These are phyloP conservation scores for Xylaria curta DNA, from an alignment of 495 filamentous ascomycete species.

Conservation along the genomic window DNA sequence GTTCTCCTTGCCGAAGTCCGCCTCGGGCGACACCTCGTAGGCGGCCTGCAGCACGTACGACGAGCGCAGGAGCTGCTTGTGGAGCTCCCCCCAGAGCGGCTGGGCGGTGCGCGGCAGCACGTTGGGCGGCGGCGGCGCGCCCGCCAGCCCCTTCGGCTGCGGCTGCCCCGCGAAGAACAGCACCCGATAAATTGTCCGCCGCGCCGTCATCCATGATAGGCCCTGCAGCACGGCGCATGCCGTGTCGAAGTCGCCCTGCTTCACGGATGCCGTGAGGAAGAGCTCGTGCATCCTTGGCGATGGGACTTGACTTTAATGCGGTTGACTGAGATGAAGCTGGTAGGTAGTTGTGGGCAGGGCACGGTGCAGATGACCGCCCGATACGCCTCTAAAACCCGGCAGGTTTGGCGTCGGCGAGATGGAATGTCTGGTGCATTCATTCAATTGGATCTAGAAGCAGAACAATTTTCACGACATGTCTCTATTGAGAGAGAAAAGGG, in stretches of 20 bases:
- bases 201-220: conserved; percentile 47
- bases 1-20: conserved; percentile 37
- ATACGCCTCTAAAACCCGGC: background rate
- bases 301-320: background rate
- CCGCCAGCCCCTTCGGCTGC: conserved; percentile 44
- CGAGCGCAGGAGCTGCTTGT: conserved; percentile 45
- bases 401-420: background rate
- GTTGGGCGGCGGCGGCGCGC: conserved; percentile 28
- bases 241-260: conserved; percentile 40
- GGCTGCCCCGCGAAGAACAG: conserved; percentile 45
- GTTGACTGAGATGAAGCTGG: background rate
- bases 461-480: background rate
- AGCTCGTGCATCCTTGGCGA: conserved; percentile 46
- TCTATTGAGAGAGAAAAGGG: background rate
- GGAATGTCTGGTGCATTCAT: background rate
- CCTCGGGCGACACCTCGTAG: conserved; percentile 46
- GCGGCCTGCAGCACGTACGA: conserved; percentile 49
- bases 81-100: conserved; percentile 49
- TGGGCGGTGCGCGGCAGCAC: conserved; percentile 27
- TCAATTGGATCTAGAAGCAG: background rate
- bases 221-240: conserved; percentile 50
- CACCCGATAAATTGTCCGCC: conserved; percentile 42
- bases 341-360: background rate
- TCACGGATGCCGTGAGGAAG: conserved; percentile 48
- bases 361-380: background rate